Base-by-base conservation (phyloP, 495 filamentous ascomycete genomes). In the Trichoderma asperelloides region DNA sequence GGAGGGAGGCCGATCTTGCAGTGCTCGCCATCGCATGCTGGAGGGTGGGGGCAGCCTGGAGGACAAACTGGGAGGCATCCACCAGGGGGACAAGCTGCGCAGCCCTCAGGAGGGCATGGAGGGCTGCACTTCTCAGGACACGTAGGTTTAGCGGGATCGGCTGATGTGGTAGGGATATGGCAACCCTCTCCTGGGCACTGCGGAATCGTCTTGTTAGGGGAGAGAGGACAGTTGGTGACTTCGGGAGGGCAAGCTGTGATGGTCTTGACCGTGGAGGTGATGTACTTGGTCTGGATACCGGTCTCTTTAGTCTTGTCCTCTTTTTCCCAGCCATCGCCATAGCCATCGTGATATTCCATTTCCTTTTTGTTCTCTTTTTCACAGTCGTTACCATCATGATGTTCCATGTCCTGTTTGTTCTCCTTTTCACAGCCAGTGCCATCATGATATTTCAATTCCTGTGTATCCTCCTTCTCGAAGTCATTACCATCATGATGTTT, bases 241-340 rank as follows among this genome's bases (percentile, higher is more conserved):
- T 64, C 62, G 25, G 62, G 62, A 5, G 62, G 62, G 33, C 62
- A 64, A 16, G 62, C 39, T 3, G 62, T 64, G 18, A 64, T 64
- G 2, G 62, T 64, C 62, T 40, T n/a, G 62, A 64, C n/a, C 8
- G 30, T 41, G 9, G 55, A 30, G 55, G 55, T 3, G 11, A 60
- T 15, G 9, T 28, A 23, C 55, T 60, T 60, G 55, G 9, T 60
- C 16, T 27, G 4, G 55, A 15, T 11, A 13, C 27, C 55, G 30
- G 18, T 60, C 0, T 16, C 27, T 25, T 60, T 60, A 9, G 5
- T 30, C 55, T 60, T 60, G 25, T 60, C 23, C 21, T 25, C 49
- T 5, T 57, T 4, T 15, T 60, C 55, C 7, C 28, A 16, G 23
- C 30, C 55, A 25, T 25, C 27, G 11, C 30, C 55, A 25, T 25